Base-by-base conservation (phyloP, 2,329 filamentous ascomycete species). In the Talaromyces sp. region DNA sequence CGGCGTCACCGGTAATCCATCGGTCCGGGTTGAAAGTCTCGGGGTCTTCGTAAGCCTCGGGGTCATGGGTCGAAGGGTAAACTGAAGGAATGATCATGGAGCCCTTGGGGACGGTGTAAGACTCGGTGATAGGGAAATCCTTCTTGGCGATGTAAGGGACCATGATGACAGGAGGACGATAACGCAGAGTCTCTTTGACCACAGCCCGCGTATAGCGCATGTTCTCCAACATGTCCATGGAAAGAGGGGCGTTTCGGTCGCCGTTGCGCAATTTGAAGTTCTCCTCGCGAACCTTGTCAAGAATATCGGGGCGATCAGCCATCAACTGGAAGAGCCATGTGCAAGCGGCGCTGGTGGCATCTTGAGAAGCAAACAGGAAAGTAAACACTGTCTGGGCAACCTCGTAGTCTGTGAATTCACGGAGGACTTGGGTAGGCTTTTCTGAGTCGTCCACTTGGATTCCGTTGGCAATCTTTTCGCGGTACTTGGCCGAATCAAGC, bases 281-380 rank as follows among this genome's bases (percentile, higher is more conserved):
- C 81, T 99, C 95, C 71, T 96, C 92, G 52, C 93, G 90, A 59
- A 99, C 85, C 69, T 91, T 91, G 71, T 93, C 90, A 58, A 98
- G 83, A 58, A 96, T 83, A 62, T 98, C 93, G n/a, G 93, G 93
- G 65, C 92, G 89, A 78, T 98, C 91, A 53, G 95, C 93, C 80
- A 91, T 88, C 70, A 91, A 85, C 80, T 99, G 95, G 83, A 97
- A 96, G 65, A 98, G 80, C 92, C 95, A 98, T 58, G 93, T 97
- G 70, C 85, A 87, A 63, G 95, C 93, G 70, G 91, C 96, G 78
- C 89, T 95, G 64, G 95, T 97, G 66, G 95, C 95, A 75, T 99
- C 95, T 78, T 98, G 95, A 3, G 93, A 97, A 63, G 95, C 93
- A 77, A 98, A 98, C 63, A 98, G 83, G 82, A 98, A 96, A 55